Percentiles rank a stretch among this genome's conserved stretches.
Conservation (phyloP, 2,329 filamentous ascomycete species). For the Eurotiales sp. region DNA sequence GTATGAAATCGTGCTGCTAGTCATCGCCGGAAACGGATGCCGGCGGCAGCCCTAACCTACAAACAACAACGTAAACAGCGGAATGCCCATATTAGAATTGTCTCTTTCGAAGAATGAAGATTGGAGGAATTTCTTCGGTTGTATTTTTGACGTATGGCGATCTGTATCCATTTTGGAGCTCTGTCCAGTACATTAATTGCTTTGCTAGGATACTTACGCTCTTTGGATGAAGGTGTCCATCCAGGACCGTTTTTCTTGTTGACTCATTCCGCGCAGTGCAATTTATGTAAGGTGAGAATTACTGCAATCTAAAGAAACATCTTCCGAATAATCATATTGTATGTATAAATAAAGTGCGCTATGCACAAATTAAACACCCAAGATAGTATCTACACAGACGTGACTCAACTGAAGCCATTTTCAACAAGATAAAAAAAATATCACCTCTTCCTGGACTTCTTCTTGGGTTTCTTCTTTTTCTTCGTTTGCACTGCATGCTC, state of each 20-base stretch:
- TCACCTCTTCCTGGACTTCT: conserved; percentile 43
- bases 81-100: too few relatives aligned
- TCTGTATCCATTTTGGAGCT: too few relatives aligned
- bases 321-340: not conserved
- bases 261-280: too few relatives aligned
- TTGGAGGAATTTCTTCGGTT: not conserved
- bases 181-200: too few relatives aligned
- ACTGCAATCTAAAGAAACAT: not conserved
- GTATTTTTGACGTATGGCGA: not conserved
- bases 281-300: not conserved
- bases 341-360: not conserved
- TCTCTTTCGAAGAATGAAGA: not conserved
- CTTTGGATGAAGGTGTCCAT: too few relatives aligned
- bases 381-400: not conserved
- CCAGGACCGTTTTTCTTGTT: too few relatives aligned
- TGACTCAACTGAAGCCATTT: not conserved
- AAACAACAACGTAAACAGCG: not conserved
- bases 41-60: conserved; percentile 7
- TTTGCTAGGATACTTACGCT: too few relatives aligned
- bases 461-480: conserved; percentile 44
- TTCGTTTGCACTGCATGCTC: conserved; percentile 31
- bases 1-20: conserved; percentile 4
- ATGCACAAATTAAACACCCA: not conserved
- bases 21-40: conserved; percentile 16
- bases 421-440: not conserved